A percentile compares a stretch with the other conserved stretches of the same genome.
Conservation (phyloP, 495 filamentous ascomycete species). For the Bacidia gigantensis region DNA sequence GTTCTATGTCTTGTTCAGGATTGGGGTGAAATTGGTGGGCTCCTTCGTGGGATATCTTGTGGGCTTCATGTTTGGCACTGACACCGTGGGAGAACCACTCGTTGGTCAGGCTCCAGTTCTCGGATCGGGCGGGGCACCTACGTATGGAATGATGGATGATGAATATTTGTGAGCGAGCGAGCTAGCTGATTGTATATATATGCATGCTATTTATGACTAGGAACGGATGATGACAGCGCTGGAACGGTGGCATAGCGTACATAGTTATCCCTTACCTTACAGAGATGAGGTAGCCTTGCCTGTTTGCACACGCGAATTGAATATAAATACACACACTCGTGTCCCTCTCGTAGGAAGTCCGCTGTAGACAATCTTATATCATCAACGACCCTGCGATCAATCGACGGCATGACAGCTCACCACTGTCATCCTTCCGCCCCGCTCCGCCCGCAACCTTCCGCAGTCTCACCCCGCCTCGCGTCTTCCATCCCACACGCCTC, state of each 20-base stretch:
- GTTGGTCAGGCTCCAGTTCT: constrained; percentile 12
- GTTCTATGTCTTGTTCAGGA: neutral
- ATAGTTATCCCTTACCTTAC: neutral
- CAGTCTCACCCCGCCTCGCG: too few relatives aligned
- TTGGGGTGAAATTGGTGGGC: neutral
- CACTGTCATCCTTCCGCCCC: too few relatives aligned
- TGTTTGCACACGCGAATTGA: neutral
- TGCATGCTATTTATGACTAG: neutral
- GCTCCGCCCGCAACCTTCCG: too few relatives aligned
- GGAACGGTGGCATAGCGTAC: neutral
- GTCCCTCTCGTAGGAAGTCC: too few relatives aligned
- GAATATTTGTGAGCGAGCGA: constrained; percentile 15
- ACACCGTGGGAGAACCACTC: neutral
- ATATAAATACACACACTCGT: neutral
- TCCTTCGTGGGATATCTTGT: constrained; percentile 9
- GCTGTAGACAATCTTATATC: too few relatives aligned
- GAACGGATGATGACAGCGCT: neutral
- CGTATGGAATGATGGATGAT: constrained; percentile 19
- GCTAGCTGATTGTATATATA: neutral
- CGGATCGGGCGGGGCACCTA: constrained; percentile 12
- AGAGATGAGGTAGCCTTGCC: neutral
- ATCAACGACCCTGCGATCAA: too few relatives aligned
- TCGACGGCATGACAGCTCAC: too few relatives aligned
- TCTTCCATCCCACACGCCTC: too few relatives aligned
- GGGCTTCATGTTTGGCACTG: constrained; percentile 11